Percentiles rank a stretch among this genome's conserved stretches.
These are phyloP conservation scores for Kwoniella bestiolae DNA, from an alignment of 768 basidiomycete species.

Conservation along the genomic window DNA sequence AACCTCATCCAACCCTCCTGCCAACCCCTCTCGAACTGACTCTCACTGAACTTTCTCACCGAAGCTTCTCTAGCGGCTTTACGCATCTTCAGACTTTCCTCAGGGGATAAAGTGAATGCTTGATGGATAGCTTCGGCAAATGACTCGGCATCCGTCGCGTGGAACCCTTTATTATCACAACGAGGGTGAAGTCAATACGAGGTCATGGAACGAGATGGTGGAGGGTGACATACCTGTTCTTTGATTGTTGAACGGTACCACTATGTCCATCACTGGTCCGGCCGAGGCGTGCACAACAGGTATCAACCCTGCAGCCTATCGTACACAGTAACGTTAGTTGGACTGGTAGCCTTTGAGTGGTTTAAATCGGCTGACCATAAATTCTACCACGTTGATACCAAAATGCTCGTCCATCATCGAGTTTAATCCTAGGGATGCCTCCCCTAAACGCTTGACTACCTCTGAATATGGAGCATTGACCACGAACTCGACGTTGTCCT, in stretches of 20 bases:
- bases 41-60: conserved; percentile 72
- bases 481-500: conserved; percentile 76
- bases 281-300: conserved; percentile 91
- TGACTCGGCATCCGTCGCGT: conserved; percentile 68
- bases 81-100: conserved; percentile 68
- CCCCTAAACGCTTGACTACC: conserved; percentile 72
- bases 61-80: conserved; percentile 73
- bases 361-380: conserved; percentile 73
- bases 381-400: conserved; percentile 96
- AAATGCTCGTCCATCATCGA: conserved; percentile 99
- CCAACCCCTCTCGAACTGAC: conserved; percentile 75
- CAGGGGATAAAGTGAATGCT: conserved; percentile 65
- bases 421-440: conserved; percentile 81
- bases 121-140: conserved; percentile 72
- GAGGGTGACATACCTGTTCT: conserved; percentile 65
- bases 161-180: conserved; percentile 66
- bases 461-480: conserved; percentile 79
- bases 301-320: conserved; percentile 88
- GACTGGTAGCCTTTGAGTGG: not conserved
- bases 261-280: conserved; percentile 87
- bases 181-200: too few species aligned
- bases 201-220: too few species aligned
- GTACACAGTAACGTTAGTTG: not conserved
- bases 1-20: conserved; percentile 43
- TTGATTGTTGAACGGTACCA: conserved; percentile 74